These are phyloP conservation scores for Friedmanniomyces simplex DNA, from an alignment of 495 filamentous ascomycete genomes.

Conservation along the genomic window DNA sequence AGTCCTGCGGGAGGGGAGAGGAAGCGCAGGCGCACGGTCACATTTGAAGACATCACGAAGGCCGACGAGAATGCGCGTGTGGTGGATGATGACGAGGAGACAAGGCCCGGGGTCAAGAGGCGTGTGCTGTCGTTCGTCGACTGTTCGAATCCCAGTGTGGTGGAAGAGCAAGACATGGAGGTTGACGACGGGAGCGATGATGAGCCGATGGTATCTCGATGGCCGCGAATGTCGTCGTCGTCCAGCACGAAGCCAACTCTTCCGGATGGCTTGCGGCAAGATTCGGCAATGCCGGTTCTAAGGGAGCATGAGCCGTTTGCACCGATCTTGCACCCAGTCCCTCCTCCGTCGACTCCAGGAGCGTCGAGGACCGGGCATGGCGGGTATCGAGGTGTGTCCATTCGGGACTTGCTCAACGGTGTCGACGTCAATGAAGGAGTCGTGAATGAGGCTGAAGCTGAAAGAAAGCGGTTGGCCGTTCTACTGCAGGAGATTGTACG, in stretches of 20 bases:
- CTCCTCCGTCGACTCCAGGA: not conserved
- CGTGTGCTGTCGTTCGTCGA: not conserved
- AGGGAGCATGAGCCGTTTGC: not conserved
- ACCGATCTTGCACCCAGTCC: not conserved
- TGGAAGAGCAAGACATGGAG: not conserved
- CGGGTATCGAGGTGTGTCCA: not conserved
- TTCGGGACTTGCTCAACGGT: not conserved
- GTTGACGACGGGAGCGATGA: not conserved
- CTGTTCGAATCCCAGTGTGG: not conserved
- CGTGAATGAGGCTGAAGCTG: not conserved
- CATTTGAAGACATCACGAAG: not conserved
- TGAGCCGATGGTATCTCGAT: constrained; percentile 1
- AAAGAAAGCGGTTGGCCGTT: not conserved
- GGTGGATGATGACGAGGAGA: not conserved
- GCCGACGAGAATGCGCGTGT: not conserved
- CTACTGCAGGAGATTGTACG: not conserved
- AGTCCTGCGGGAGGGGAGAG: not conserved
- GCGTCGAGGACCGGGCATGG: not conserved
- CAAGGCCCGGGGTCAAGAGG: not conserved
- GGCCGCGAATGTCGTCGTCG: not conserved
- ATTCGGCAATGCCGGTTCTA: not conserved
- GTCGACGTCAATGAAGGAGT: not conserved
- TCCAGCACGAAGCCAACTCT: not conserved
- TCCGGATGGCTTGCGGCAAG: not conserved
- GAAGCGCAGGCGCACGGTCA: not conserved